Percentiles rank a stretch among this genome's conserved stretches.
phyloP scores from a whole-genome alignment of 1,284 basidiomycete genomes.

The Ustilago curta region DNA sequence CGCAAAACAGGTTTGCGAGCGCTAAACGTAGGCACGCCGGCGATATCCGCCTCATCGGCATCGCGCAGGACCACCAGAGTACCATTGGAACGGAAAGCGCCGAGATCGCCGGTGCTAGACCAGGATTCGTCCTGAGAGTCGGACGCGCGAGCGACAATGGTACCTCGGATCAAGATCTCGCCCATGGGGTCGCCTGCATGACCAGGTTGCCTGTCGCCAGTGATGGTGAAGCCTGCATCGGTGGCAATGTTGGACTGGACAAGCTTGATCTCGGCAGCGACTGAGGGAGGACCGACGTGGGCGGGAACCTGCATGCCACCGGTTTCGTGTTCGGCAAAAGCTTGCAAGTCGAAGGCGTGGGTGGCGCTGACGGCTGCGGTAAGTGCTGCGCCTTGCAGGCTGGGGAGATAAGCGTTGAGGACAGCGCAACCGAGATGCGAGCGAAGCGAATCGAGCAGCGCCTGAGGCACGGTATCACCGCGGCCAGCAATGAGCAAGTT shows the following conservation, averaged over 20 bases:
- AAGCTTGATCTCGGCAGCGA: conserved; percentile 63
- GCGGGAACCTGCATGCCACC: conserved; percentile 49
- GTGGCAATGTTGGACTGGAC: conserved; percentile 44
- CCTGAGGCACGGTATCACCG: conserved; percentile 51
- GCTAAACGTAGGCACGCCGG: conserved; percentile 35
- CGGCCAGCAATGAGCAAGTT: conserved; percentile 35
- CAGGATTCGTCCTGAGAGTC: conserved; percentile 27
- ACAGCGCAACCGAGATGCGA: conserved; percentile 62
- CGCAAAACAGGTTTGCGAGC: conserved; percentile 37
- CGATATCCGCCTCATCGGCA: conserved; percentile 27
- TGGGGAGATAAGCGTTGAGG: conserved; percentile 60
- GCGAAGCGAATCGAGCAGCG: conserved; percentile 62
- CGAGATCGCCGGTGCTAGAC: conserved; percentile 59
- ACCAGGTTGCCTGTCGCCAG: conserved; percentile 31
- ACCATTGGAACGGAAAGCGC: conserved; percentile 62
- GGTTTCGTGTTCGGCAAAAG: conserved; percentile 57
- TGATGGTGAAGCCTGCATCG: conserved; percentile 30
- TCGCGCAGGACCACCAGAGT: conserved; percentile 62
- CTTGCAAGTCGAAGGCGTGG: conserved; percentile 64
- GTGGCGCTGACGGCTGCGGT: conserved; percentile 58
- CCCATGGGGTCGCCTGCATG: conserved; percentile 56
- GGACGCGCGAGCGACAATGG: conserved; percentile 30
- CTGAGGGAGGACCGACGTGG: conserved; percentile 65
- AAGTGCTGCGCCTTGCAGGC: conserved; percentile 11
- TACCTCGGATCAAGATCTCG: conserved; percentile 57